Conservation (phyloP, 208 protist species). For the Porcisia deanei region DNA sequence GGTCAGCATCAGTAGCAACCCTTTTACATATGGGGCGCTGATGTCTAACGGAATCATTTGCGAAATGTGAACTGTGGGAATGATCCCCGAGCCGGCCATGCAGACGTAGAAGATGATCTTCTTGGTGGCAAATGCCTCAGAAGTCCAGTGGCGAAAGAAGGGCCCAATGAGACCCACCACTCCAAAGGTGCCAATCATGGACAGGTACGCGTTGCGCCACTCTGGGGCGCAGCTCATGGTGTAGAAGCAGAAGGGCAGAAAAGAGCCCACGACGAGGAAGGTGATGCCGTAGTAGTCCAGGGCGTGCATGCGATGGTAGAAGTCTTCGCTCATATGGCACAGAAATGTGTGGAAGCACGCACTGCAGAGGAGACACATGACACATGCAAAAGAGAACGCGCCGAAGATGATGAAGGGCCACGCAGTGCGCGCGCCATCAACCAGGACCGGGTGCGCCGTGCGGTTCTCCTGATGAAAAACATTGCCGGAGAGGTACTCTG, state of each 20-base stretch:
- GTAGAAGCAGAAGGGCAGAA: conserved; percentile 86
- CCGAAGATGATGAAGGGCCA: conserved; percentile 66
- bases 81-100: conserved; percentile 69
- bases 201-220: conserved; percentile 70
- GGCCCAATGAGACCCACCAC: conserved; percentile 71
- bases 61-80: conserved; percentile 70
- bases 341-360: conserved; percentile 75
- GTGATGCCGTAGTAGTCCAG: conserved; percentile 90
- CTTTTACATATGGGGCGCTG: conserved; percentile 45
- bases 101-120: conserved; percentile 77
- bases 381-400: conserved; percentile 67
- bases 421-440: conserved; percentile 20
- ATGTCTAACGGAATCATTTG: conserved; percentile 45
- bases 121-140: conserved; percentile 46
- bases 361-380: conserved; percentile 81
- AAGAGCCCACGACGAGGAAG: conserved; percentile 77
- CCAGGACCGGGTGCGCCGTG: conserved; percentile 7
- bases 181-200: conserved; percentile 75
- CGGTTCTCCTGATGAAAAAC: conserved; percentile 26
- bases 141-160: conserved; percentile 77
- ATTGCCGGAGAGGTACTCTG: conserved; percentile 26
- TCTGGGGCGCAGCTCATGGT: conserved; percentile 66
- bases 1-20: conserved; percentile 60
- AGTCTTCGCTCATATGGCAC: conserved; percentile 52
- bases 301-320: conserved; percentile 66